A percentile compares a stretch with the other conserved stretches of the same genome.
Conservation (phyloP, 139 green algal genomes). For the Tetradesmus obliquus region DNA sequence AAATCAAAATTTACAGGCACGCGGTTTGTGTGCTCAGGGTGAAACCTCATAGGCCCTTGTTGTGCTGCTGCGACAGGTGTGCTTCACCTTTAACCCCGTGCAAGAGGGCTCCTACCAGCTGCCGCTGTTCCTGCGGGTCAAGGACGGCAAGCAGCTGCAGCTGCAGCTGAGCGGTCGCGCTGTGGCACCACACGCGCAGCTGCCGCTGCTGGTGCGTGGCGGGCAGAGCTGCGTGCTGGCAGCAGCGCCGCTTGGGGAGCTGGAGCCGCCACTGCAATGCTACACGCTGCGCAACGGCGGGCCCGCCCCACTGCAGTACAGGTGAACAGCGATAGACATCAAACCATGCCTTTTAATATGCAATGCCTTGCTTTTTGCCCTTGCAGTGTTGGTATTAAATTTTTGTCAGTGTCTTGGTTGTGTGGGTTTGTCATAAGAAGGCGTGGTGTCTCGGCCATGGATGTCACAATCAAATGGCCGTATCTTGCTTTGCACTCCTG, state of each 20-base stretch:
- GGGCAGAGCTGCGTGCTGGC: constrained; percentile 56
- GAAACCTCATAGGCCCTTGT: background rate
- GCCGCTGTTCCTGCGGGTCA: constrained; percentile 69
- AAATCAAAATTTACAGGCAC: too few species aligned
- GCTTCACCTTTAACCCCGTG: constrained; percentile 43
- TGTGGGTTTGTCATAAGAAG: background rate
- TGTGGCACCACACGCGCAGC: constrained; percentile 41
- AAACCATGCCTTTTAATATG: background rate
- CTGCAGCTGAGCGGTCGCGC: constrained; percentile 70
- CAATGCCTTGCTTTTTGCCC: background rate
- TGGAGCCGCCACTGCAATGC: constrained; percentile 62
- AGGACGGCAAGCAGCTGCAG: constrained; percentile 72
- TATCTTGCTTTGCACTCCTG: background rate
- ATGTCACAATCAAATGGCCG: background rate
- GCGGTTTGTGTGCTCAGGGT: background rate
- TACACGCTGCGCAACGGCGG: constrained; percentile 69
- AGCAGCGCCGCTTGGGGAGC: constrained; percentile 69
- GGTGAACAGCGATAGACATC: background rate
- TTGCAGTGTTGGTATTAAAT: background rate
- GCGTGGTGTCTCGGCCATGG: background rate
- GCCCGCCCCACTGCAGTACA: constrained; percentile 53
- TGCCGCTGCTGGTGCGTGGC: constrained; percentile 50
- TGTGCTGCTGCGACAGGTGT: background rate
- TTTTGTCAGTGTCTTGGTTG: background rate
- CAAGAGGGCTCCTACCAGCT: constrained; percentile 62